Conservation (phyloP, 805 yeast genomes). For the Candida tammaniensis region DNA sequence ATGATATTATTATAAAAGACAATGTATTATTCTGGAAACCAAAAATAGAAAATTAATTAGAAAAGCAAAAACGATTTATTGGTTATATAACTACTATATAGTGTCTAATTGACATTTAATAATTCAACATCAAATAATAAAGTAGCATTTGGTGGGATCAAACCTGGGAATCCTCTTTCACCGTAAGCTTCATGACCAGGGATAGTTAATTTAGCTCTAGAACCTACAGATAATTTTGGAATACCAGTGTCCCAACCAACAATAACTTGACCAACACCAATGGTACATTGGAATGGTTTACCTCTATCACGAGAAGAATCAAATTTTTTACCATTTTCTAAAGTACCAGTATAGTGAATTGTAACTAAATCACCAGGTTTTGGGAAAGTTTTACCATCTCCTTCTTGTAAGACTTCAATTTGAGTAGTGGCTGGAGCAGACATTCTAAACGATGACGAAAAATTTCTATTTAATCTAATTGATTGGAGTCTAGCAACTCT, state of each 20-base stretch:
- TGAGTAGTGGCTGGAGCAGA: slow-evolving; percentile 36
- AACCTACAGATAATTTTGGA: slow-evolving; percentile 89
- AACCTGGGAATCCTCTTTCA: slow-evolving; percentile 91
- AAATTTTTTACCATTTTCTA: slow-evolving; percentile 93
- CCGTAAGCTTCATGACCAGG: slow-evolving; percentile 96
- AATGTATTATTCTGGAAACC: slow-evolving; percentile 16
- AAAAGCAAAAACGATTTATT: no score
- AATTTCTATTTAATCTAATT: slow-evolving; percentile 1
- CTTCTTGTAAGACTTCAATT: slow-evolving; percentile 46
- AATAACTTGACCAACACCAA: slow-evolving; percentile 96
- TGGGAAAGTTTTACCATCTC: slow-evolving; percentile 89
- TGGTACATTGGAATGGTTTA: slow-evolving; percentile 88
- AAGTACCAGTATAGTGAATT: slow-evolving; percentile 93
- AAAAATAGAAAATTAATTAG: background rate
- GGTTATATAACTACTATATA: no score
- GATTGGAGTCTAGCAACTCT: background rate
- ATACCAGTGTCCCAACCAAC: slow-evolving; percentile 96
- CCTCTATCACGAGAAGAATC: slow-evolving; percentile 96
- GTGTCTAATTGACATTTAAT: slow-evolving; percentile 47
- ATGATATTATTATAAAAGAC: slow-evolving; percentile 16
- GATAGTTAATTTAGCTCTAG: slow-evolving; percentile 87
- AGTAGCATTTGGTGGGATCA: slow-evolving; percentile 96
- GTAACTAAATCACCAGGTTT: slow-evolving; percentile 83
- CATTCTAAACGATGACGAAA: slow-evolving; percentile 6
- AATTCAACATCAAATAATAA: slow-evolving; percentile 83